These are phyloP conservation scores for Suhomyces atakaporum DNA, from an alignment of 1,139 yeast species.

Conservation along the genomic window DNA sequence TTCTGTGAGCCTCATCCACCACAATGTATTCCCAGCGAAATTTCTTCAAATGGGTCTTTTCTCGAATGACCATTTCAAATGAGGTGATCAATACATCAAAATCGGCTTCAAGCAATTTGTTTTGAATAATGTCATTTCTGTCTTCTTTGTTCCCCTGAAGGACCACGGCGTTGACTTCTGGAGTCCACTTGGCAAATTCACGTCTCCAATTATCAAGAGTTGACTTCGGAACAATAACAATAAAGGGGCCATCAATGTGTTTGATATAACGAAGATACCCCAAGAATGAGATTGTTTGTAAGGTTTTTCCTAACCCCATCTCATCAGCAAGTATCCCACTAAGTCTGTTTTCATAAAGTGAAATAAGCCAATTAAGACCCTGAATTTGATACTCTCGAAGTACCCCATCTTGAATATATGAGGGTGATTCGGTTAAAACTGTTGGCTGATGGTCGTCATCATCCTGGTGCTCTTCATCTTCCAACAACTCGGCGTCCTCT, in stretches of 20 bases:
- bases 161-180: constrained; percentile 67
- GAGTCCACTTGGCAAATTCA: constrained; percentile 78
- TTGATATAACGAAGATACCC: constrained; percentile 68
- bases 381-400: constrained; percentile 83
- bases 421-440: constrained; percentile 69
- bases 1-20: constrained; percentile 82
- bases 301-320: constrained; percentile 96
- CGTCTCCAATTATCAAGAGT: constrained; percentile 80
- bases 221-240: constrained; percentile 75
- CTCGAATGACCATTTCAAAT: constrained; percentile 75
- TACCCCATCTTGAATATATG: constrained; percentile 60
- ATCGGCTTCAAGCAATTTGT: constrained; percentile 56
- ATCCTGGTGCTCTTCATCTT: constrained; percentile 67
- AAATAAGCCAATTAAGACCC: constrained; percentile 90
- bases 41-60: constrained; percentile 62
- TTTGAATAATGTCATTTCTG: constrained; percentile 54
- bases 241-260: constrained; percentile 67
- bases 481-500: constrained; percentile 67
- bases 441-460: constrained; percentile 53
- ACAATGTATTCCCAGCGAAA: constrained; percentile 74
- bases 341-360: constrained; percentile 77
- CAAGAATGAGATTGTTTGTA: constrained; percentile 85
- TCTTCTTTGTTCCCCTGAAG: constrained; percentile 74
- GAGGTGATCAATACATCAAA: constrained; percentile 76
- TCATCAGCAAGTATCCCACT: constrained; percentile 96